phyloP scores from a whole-genome alignment of 2,329 filamentous ascomycete species.

The Sarocladium strictum region DNA sequence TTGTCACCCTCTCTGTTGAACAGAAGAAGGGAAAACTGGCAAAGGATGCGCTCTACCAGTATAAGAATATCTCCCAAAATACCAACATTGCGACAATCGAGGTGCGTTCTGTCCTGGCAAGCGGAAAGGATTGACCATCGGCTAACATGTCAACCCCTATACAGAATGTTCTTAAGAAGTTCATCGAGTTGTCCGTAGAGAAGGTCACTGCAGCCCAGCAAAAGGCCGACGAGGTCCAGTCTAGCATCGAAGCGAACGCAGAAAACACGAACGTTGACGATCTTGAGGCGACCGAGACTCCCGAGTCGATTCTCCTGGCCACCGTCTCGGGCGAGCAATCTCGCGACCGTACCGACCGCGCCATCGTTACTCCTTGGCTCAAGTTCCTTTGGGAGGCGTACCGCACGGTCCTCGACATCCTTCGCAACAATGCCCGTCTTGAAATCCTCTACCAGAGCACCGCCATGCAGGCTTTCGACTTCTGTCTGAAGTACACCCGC shows the following conservation, averaged over 20 bases:
- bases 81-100: slow-evolving; percentile 98
- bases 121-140: not conserved
- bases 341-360: slow-evolving; percentile 92
- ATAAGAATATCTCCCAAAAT: slow-evolving; percentile 99
- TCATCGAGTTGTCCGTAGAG: slow-evolving; percentile 92
- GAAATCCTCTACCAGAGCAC: slow-evolving; percentile 99
- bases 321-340: slow-evolving; percentile 98
- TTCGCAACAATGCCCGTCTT: slow-evolving; percentile 96
- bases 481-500: slow-evolving; percentile 94
- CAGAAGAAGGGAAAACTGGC: slow-evolving; percentile 97
- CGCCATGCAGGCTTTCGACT: slow-evolving; percentile 96
- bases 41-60: slow-evolving; percentile 98
- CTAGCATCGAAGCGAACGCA: slow-evolving; percentile 67
- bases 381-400: slow-evolving; percentile 99
- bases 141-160: not conserved
- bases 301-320: slow-evolving; percentile 94
- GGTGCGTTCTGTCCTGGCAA: slow-evolving; percentile 40
- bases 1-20: slow-evolving; percentile 95
- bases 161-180: slow-evolving; percentile 88
- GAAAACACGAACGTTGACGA: slow-evolving; percentile 75
- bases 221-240: slow-evolving; percentile 94
- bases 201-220: slow-evolving; percentile 95
- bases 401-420: slow-evolving; percentile 93
- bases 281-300: slow-evolving; percentile 93
- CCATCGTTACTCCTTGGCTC: slow-evolving; percentile 97